Evolutionary conservation across 192 early-diverging fungal species (phyloP).

Genomic region (Coemansia sp.): DNA sequence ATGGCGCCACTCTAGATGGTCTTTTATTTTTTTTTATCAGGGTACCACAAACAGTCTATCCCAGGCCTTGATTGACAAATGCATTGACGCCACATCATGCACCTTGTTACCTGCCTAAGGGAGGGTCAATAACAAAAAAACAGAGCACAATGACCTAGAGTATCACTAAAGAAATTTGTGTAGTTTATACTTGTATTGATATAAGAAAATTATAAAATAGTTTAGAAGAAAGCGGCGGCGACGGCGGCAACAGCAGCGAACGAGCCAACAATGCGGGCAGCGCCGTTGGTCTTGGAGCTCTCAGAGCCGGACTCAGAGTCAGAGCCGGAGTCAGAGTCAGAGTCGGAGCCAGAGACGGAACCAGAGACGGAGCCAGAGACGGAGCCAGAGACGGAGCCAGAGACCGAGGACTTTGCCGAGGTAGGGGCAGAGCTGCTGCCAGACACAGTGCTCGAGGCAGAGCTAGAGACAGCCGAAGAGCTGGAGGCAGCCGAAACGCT

Average conservation of each 20-base stretch:
- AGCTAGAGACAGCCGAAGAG: neutral
- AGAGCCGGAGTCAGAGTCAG: neutral
- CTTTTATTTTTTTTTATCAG: no score
- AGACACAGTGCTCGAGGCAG: neutral
- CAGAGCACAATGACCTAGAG: neutral
- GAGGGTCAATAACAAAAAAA: neutral
- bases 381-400: neutral
- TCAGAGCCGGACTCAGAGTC: slow-evolving; percentile 2
- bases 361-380: neutral
- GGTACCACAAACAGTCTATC: no score
- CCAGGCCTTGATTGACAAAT: no score
- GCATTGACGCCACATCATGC: no score
- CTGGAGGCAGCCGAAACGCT: neutral
- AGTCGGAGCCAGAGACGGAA: slow-evolving; percentile 5
- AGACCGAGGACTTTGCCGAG: neutral
- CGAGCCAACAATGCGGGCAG: slow-evolving; percentile 37
- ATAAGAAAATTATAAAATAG: slow-evolving; percentile 10
- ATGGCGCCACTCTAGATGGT: no score
- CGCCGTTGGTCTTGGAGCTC: slow-evolving; percentile 30
- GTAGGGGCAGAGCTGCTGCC: neutral
- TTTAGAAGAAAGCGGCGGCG: slow-evolving; percentile 51
- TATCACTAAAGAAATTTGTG: neutral
- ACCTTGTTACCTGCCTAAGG: no score
- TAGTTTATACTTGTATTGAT: slow-evolving; percentile 3
- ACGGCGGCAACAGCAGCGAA: slow-evolving; percentile 39